A percentile compares a stretch with the other conserved stretches of the same genome.
These are phyloP conservation scores for Cucurbitaria berberidis DNA, from an alignment of 2,329 filamentous ascomycete species.

Conservation along the genomic window DNA sequence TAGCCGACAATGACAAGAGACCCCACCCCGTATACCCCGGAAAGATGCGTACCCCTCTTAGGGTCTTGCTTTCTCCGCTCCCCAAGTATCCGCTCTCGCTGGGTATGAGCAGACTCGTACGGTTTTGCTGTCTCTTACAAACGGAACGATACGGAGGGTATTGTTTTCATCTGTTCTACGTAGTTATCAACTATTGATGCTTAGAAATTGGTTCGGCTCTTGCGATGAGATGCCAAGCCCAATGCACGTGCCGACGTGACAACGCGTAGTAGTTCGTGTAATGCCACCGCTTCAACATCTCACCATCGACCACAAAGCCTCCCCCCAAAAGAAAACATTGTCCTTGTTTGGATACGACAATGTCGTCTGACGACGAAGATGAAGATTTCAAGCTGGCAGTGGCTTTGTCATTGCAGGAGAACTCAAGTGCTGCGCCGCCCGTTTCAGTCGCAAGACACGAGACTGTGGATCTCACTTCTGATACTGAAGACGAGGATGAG, in stretches of 20 bases:
- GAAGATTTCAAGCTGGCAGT: constrained; percentile 37
- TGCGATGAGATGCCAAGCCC: not conserved
- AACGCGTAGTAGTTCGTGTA: constrained; percentile 9
- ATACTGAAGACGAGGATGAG: constrained; percentile 26
- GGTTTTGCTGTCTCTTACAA: too few relatives aligned
- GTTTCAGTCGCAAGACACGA: constrained; percentile 1
- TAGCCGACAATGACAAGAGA: too few relatives aligned
- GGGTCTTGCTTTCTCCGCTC: too few relatives aligned
- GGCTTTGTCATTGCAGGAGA: constrained; percentile 37
- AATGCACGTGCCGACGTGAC: not conserved
- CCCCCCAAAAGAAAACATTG: constrained; percentile 7
- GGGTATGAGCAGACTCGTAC: too few relatives aligned
- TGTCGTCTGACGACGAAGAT: constrained; percentile 31
- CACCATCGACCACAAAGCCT: not conserved
- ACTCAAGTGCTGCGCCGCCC: constrained; percentile 6
- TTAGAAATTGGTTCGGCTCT: too few relatives aligned
- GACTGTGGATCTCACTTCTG: constrained; percentile 25
- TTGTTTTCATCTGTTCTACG: too few relatives aligned
- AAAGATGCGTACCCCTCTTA: too few relatives aligned
- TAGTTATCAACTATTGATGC: too few relatives aligned
- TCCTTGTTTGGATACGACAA: constrained; percentile 4
- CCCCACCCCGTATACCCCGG: too few relatives aligned
- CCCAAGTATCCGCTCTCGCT: too few relatives aligned
- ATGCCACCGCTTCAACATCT: not conserved
- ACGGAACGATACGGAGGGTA: too few relatives aligned